Evolutionary conservation across 495 filamentous ascomycete species (phyloP), one percentile per base, ranked within the genome.

Genomic region (Copromyces sp.): DNA sequence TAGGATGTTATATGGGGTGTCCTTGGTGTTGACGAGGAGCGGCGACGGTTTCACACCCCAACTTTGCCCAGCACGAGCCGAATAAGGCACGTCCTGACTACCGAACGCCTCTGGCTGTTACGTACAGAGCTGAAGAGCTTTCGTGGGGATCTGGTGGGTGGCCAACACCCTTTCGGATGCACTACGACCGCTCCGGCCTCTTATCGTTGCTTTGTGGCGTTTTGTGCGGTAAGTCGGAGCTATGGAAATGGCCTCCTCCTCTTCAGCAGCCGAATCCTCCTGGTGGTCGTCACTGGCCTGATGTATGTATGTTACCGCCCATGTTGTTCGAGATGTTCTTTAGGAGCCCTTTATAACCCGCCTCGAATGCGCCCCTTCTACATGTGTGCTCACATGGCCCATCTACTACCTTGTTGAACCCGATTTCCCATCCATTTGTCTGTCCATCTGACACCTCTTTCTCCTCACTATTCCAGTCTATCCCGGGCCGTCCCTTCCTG

Each of bases 241-340:
- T 65, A 37, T 35, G 12, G 29, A 35, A 32, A 65, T 65, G 53
- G 53, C 32, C 53, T 65, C 29, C 38, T 39, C 38, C 32, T 65
- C 53, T 65, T 35, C 14, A 65, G 53, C 14, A 16, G 53, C 53
- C 3, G 53, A 65, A 65, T 69, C 35, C 71, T 69, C 29, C 39
- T 41, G 32, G 40, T 29, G 1, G 39, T 74, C 65, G 35, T 68
- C 42, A 41, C 44, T 32, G 47, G 70, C 29, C 37, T 39, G 24
- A 37, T 71, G 69, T 38, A 14, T 24, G 47, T 70, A 20, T 45
- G 68, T 70, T 68, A 70, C 69, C 70, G 44, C 68, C 32, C 70
- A 68, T 59, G 29, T 38, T 65, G 61, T 65, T 74, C 70, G 70
- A 70, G 65, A 74, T 72, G 39, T 68, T 68, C 37, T 68, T 73